Conservation (phyloP, 257 asterid species). For the Lycium ferocissimum region DNA sequence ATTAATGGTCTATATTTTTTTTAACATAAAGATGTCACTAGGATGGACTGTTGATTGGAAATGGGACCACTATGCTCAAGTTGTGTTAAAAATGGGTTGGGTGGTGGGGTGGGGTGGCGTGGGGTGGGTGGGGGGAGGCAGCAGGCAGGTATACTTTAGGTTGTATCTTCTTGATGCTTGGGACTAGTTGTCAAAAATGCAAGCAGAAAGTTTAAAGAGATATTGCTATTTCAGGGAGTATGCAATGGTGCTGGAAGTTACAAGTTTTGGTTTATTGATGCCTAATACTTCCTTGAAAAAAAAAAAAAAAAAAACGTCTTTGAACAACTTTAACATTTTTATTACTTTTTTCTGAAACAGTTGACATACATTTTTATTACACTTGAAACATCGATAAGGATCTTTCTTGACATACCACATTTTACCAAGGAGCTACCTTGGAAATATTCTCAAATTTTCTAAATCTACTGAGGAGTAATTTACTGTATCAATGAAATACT, state of each 20-base stretch:
- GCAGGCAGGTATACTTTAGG: background rate
- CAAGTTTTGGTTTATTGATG: background rate
- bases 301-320: too few species aligned
- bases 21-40: background rate
- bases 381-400: background rate
- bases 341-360: too few species aligned
- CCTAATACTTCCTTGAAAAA: background rate
- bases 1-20: background rate
- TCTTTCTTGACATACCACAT: background rate
- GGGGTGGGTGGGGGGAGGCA: background rate
- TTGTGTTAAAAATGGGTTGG: background rate
- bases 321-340: too few species aligned
- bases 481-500: slow-evolving; percentile 4
- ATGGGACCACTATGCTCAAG: background rate
- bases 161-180: background rate
- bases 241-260: slow-evolving; percentile 3
- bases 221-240: background rate
- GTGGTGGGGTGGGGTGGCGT: background rate
- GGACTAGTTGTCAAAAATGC: slow-evolving; percentile 2
- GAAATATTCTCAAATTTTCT: background rate
- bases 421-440: background rate
- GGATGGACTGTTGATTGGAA: slow-evolving; percentile 1
- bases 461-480: background rate
- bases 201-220: background rate
- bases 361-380: background rate